phyloP scores from a whole-genome alignment of 345 rosid species.

The Boechera retrofracta region DNA sequence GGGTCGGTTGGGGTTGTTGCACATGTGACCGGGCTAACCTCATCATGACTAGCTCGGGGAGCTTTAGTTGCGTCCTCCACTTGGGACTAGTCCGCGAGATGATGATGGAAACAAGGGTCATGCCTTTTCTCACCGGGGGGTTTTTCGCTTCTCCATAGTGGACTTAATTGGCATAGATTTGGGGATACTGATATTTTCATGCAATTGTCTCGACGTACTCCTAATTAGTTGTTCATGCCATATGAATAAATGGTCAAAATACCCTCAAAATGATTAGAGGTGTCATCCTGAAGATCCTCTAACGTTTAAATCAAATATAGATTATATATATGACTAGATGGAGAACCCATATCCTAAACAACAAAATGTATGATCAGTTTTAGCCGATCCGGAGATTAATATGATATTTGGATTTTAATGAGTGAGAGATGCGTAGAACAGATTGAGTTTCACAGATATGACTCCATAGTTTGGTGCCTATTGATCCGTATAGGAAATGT shows the following conservation, averaged over 20 bases:
- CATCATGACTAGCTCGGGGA: background rate
- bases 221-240: background rate
- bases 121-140: background rate
- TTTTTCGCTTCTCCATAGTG: too few relatives aligned
- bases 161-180: background rate
- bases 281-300: too few relatives aligned
- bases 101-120: background rate
- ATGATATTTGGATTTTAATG: background rate
- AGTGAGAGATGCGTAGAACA: background rate
- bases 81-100: background rate
- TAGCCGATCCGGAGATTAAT: background rate
- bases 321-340: too few relatives aligned
- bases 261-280: too few relatives aligned
- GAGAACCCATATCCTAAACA: too few relatives aligned
- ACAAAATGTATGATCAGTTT: too few relatives aligned
- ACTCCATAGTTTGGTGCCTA: background rate
- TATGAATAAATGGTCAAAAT: background rate
- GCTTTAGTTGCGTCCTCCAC: background rate
- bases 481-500: background rate
- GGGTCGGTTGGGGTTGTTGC: background rate
- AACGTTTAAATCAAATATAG: too few relatives aligned
- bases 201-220: background rate
- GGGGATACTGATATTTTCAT: background rate
- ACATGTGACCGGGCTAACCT: background rate
- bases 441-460: background rate